These are phyloP conservation scores for Isabelozyma pseudorhagii DNA, from an alignment of 805 yeast genomes.

Conservation along the genomic window DNA sequence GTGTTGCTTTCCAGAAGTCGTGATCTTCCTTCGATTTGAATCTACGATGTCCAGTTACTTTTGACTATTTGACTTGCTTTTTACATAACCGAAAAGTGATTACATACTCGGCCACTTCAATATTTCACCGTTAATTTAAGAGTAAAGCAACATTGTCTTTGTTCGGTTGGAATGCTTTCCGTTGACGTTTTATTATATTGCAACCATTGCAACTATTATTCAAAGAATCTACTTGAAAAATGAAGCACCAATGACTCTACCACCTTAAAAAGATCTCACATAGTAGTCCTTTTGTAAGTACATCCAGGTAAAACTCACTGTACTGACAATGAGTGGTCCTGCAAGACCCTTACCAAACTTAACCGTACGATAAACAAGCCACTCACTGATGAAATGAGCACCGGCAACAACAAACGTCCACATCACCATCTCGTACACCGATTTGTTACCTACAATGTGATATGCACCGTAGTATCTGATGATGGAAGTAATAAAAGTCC, in stretches of 20 bases:
- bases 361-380: slow-evolving; percentile 76
- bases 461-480: slow-evolving; percentile 88
- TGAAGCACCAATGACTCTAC: background rate
- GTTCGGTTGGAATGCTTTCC: no score
- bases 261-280: slow-evolving; percentile 8
- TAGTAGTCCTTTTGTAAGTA: slow-evolving; percentile 64
- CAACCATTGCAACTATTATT: no score
- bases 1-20: no score
- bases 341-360: slow-evolving; percentile 81
- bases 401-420: slow-evolving; percentile 82
- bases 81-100: no score
- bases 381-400: slow-evolving; percentile 78
- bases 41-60: no score
- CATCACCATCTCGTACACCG: slow-evolving; percentile 73
- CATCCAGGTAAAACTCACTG: slow-evolving; percentile 80
- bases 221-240: no score
- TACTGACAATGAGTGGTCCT: slow-evolving; percentile 82
- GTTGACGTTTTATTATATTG: no score
- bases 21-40: no score
- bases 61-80: no score
- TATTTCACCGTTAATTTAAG: no score
- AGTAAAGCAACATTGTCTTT: no score
- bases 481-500: slow-evolving; percentile 87
- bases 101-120: no score
- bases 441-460: slow-evolving; percentile 56